A percentile compares a stretch with the other conserved stretches of the same genome.
These are phyloP conservation scores for Neurospora tetraspora DNA, from an alignment of 495 filamentous ascomycete genomes.

Conservation along the genomic window DNA sequence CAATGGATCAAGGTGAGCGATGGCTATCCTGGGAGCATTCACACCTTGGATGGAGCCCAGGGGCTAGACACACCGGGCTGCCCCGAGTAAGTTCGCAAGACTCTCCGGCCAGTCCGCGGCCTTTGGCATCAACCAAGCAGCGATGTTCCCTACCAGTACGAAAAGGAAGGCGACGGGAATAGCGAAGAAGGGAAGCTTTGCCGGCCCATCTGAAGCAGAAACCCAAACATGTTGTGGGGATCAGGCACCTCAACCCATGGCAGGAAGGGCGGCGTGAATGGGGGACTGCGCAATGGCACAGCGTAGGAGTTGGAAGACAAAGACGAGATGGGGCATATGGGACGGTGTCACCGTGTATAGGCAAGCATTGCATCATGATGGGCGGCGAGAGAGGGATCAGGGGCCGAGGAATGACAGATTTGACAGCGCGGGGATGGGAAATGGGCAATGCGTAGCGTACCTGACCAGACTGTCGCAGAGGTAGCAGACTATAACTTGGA, in stretches of 20 bases:
- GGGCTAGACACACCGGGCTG: constrained; percentile 8
- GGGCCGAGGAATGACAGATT: background rate
- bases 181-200: background rate
- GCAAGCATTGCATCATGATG: background rate
- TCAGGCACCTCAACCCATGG: background rate
- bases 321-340: background rate
- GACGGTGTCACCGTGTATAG: background rate
- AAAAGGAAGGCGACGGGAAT: constrained; percentile 5
- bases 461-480: background rate
- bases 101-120: constrained; percentile 3
- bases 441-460: background rate
- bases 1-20: constrained; percentile 6
- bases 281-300: background rate
- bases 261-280: background rate
- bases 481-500: background rate
- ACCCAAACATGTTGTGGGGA: background rate
- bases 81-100: constrained; percentile 1
- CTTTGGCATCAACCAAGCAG: background rate
- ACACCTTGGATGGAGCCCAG: constrained; percentile 9
- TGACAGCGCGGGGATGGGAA: background rate
- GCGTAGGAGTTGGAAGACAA: background rate
- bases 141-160: constrained; percentile 7
- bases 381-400: background rate
- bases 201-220: background rate
- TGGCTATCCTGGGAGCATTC: constrained; percentile 7